Conservation (phyloP, 148 eudicot genomes). For the Persicaria tinctoria region DNA sequence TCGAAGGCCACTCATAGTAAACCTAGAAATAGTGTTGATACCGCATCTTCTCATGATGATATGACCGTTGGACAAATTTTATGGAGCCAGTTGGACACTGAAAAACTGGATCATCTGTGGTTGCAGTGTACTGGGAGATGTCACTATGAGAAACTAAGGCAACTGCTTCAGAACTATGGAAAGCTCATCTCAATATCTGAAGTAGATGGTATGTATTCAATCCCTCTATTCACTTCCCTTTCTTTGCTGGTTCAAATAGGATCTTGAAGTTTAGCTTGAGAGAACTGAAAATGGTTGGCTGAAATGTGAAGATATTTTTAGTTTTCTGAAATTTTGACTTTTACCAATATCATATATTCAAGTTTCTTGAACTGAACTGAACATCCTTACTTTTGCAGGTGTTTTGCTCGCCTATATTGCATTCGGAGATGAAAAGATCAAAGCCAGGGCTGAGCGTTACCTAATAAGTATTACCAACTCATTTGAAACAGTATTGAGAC, state of each 20-base stretch:
- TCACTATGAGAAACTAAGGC: constrained; percentile 79
- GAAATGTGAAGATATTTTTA: neutral
- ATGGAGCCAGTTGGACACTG: constrained; percentile 29
- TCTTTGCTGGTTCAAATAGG: neutral
- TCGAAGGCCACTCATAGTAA: constrained; percentile 38
- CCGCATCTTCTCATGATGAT: constrained; percentile 29
- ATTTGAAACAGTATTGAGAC: constrained; percentile 62
- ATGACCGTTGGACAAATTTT: constrained; percentile 19
- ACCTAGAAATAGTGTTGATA: constrained; percentile 29
- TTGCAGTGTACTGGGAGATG: constrained; percentile 73
- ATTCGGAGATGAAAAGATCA: constrained; percentile 58
- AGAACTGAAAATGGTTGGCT: neutral
- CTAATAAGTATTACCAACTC: constrained; percentile 89
- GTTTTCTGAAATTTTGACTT: neutral
- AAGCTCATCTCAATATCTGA: constrained; percentile 76
- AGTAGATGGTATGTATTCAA: constrained; percentile 48
- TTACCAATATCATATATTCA: neutral
- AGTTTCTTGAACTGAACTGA: neutral
- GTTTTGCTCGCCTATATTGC: constrained; percentile 69
- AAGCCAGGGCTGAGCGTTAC: constrained; percentile 82
- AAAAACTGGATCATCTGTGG: constrained; percentile 70
- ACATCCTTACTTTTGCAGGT: constrained; percentile 41
- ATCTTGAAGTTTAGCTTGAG: neutral
- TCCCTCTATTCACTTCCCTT: neutral
- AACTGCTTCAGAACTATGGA: constrained; percentile 67